A percentile compares a stretch with the other conserved stretches of the same genome.
These are phyloP conservation scores for Dittrichia graveolens DNA, from an alignment of 129 eudicot species.

Conservation along the genomic window DNA sequence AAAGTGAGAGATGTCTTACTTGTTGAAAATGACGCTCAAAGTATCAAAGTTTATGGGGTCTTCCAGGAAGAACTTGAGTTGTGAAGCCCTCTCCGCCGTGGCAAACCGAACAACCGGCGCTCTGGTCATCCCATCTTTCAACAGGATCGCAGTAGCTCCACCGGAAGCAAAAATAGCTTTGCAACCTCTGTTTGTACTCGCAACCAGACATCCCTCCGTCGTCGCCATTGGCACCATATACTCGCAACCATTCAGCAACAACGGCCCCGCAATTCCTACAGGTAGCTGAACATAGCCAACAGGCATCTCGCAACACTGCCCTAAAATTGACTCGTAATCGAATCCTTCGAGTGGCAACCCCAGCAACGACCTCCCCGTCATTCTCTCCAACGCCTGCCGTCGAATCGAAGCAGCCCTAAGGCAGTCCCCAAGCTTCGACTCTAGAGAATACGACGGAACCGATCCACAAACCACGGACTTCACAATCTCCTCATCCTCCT, in stretches of 20 bases:
- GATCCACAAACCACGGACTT: conserved; percentile 41
- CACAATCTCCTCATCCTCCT: conserved; percentile 45
- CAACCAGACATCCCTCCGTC: conserved; percentile 62
- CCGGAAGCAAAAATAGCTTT: conserved; percentile 52
- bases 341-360: conserved; percentile 50
- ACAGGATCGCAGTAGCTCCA: conserved; percentile 49
- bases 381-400: conserved; percentile 47
- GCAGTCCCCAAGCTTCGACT: conserved; percentile 43
- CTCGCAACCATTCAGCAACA: conserved; percentile 54
- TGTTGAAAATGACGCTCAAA: conserved; percentile 46
- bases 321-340: conserved; percentile 51
- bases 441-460: conserved; percentile 45
- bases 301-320: conserved; percentile 66
- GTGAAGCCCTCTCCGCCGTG: conserved; percentile 54
- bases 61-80: conserved; percentile 52
- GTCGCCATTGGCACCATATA: conserved; percentile 60
- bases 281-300: conserved; percentile 54
- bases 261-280: conserved; percentile 56
- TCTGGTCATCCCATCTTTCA: conserved; percentile 59
- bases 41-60: conserved; percentile 53
- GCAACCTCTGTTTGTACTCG: conserved; percentile 58
- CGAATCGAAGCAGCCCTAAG: conserved; percentile 48
- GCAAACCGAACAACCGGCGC: conserved; percentile 60
- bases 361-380: conserved; percentile 37
- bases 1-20: conserved; percentile 26